A percentile compares a stretch with the other conserved stretches of the same genome.
phyloP scores from a whole-genome alignment of 2,329 filamentous ascomycete genomes.

The Leptosphaerulina australis region DNA sequence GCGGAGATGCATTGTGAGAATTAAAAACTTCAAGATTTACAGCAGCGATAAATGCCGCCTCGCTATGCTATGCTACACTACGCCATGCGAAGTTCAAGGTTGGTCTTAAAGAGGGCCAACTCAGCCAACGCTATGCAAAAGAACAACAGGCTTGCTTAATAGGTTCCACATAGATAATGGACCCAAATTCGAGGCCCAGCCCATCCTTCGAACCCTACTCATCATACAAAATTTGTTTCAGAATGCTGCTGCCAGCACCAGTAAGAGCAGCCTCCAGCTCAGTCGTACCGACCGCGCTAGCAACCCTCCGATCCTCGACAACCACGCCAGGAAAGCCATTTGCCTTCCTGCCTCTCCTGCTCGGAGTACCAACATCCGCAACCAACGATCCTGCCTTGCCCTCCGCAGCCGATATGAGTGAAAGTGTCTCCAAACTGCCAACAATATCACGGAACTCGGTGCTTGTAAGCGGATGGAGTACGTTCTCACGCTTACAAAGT shows the following conservation, averaged over 20 bases:
- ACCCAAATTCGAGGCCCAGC: not conserved
- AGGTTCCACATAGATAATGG: not conserved
- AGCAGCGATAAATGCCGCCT: not conserved
- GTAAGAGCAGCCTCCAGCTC: constrained; percentile 75
- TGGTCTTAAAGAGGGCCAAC: not conserved
- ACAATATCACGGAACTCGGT: constrained; percentile 96
- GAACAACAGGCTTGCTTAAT: not conserved
- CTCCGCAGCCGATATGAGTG: constrained; percentile 73
- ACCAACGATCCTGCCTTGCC: constrained; percentile 72
- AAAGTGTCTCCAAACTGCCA: constrained; percentile 85
- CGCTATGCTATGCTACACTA: constrained; percentile 12
- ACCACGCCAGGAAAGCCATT: constrained; percentile 53
- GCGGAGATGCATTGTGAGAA: not conserved
- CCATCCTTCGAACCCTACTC: not conserved
- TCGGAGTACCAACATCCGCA: constrained; percentile 68
- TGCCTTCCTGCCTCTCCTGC: constrained; percentile 64
- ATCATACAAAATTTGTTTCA: constrained; percentile 40
- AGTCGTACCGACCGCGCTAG: constrained; percentile 78
- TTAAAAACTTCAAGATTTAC: not conserved
- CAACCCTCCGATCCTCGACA: constrained; percentile 76
- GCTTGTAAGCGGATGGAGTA: constrained; percentile 84
- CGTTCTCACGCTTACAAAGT: constrained; percentile 84
- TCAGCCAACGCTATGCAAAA: constrained; percentile 14
- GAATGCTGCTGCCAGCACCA: constrained; percentile 54
- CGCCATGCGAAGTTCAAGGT: constrained; percentile 11